Conservation (phyloP, 148 eudicot genomes). For the Arctostaphylos glauca region DNA sequence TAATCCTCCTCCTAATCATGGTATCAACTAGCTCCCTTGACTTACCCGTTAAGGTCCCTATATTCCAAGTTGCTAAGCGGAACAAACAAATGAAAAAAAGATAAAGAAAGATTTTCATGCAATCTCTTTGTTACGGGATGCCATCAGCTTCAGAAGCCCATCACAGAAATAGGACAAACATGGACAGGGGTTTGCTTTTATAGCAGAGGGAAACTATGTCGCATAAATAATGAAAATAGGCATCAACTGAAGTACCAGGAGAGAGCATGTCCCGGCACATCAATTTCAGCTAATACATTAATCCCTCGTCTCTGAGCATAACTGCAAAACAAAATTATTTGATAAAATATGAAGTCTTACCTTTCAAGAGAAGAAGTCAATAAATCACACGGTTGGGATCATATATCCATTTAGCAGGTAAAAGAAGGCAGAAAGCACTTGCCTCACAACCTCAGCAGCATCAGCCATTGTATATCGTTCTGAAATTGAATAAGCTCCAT, state of each 20-base stretch:
- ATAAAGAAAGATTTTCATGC: background rate
- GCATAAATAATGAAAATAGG: background rate
- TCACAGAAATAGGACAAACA: background rate
- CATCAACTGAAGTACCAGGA: conserved; percentile 60
- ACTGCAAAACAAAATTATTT: conserved; percentile 35
- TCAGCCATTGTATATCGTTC: conserved; percentile 81
- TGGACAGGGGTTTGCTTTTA: background rate
- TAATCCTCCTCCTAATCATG: no score
- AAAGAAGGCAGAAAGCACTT: conserved; percentile 33
- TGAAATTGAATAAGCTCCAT: conserved; percentile 74
- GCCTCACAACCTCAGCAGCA: conserved; percentile 82
- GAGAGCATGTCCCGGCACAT: conserved; percentile 92
- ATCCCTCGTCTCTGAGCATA: conserved; percentile 83
- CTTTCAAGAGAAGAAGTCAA: background rate
- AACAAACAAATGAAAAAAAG: background rate
- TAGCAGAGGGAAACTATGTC: background rate
- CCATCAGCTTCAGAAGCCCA: background rate
- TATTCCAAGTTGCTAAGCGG: no score
- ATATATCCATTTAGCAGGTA: background rate
- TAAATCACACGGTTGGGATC: background rate
- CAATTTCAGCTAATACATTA: conserved; percentile 87
- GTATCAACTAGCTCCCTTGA: no score
- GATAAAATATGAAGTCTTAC: background rate
- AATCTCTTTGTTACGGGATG: background rate
- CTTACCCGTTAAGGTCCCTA: no score